phyloP scores from a whole-genome alignment of 352 stramenopile genomes.

The Elongisporangium senticosum region DNA sequence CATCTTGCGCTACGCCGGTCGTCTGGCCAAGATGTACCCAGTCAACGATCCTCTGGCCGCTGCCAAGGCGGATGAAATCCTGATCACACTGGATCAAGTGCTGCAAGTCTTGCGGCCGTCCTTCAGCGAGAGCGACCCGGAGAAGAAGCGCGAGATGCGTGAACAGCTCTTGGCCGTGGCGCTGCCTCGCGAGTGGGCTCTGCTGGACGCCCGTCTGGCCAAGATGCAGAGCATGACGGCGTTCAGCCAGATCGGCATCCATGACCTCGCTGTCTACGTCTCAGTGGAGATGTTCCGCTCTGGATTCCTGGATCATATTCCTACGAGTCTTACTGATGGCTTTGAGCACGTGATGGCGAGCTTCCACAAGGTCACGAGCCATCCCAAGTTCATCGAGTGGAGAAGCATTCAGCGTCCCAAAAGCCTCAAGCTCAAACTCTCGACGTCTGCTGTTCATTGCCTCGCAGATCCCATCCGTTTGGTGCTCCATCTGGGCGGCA shows the following conservation, averaged over 20 bases:
- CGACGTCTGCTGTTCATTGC: constrained; percentile 15
- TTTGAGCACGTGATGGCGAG: too few species aligned
- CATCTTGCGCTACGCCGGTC: constrained; percentile 24
- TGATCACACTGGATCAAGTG: constrained; percentile 22
- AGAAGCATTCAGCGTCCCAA: too few species aligned
- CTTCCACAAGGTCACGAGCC: too few species aligned
- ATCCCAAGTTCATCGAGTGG: too few species aligned
- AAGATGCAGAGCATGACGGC: constrained; percentile 10
- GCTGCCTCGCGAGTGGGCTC: constrained; percentile 19
- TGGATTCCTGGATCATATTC: constrained; percentile 32
- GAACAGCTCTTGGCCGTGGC: constrained; percentile 20
- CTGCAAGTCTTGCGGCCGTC: constrained; percentile 13
- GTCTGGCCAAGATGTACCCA: constrained; percentile 26
- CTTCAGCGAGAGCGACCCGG: constrained; percentile 18
- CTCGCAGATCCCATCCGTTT: constrained; percentile 43
- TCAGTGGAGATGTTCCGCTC: constrained; percentile 17
- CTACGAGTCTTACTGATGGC: constrained; percentile 3
- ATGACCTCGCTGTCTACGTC: constrained; percentile 26
- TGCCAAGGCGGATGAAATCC: constrained; percentile 27
- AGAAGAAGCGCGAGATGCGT: constrained; percentile 30
- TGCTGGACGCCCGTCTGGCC: constrained; percentile 22
- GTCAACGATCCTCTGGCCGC: constrained; percentile 19
- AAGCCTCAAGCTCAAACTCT: too few species aligned
- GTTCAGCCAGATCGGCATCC: constrained; percentile 11
- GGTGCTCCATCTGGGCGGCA: constrained; percentile 34